Percentiles rank a stretch among this genome's conserved stretches.
Evolutionary conservation across 371 early-diverging fungal species (phyloP).

Genomic region (Mycotypha africana): DNA sequence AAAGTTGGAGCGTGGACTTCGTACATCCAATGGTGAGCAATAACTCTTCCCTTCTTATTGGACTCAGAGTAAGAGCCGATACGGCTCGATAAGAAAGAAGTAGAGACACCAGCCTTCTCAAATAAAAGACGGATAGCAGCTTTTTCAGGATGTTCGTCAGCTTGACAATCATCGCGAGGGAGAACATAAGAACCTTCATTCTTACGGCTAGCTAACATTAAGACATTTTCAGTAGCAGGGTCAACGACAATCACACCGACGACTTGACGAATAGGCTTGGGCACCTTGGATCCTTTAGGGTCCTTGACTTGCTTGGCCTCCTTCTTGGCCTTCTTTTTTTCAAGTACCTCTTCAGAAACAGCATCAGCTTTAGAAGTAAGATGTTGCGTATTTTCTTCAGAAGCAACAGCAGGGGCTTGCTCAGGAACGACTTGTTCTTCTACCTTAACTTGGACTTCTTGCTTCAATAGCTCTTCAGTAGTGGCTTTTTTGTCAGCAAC

Average conservation of each 20-base stretch:
- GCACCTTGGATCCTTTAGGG: neutral
- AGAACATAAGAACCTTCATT: conserved; percentile 31
- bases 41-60: conserved; percentile 37
- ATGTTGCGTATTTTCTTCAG: too few relatives aligned
- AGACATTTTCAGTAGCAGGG: conserved; percentile 14
- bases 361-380: too few relatives aligned
- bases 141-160: conserved; percentile 26
- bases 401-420: too few relatives aligned
- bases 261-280: conserved; percentile 18
- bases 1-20: conserved; percentile 26
- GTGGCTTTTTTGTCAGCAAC: too few relatives aligned
- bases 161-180: conserved; percentile 32
- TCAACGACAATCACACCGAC: conserved; percentile 35
- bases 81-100: conserved; percentile 11
- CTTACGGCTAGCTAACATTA: conserved; percentile 31
- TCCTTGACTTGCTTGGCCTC: conserved; percentile 1
- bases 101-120: conserved; percentile 27
- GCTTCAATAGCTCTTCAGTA: too few relatives aligned
- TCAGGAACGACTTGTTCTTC: too few relatives aligned
- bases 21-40: conserved; percentile 43
- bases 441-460: too few relatives aligned
- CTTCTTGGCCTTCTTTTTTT: conserved; percentile 2
- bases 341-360: too few relatives aligned
- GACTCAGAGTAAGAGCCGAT: conserved; percentile 36
- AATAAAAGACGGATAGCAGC: conserved; percentile 33